Base-by-base conservation (phyloP, 2,329 filamentous ascomycete species). In the Apiospora marii region DNA sequence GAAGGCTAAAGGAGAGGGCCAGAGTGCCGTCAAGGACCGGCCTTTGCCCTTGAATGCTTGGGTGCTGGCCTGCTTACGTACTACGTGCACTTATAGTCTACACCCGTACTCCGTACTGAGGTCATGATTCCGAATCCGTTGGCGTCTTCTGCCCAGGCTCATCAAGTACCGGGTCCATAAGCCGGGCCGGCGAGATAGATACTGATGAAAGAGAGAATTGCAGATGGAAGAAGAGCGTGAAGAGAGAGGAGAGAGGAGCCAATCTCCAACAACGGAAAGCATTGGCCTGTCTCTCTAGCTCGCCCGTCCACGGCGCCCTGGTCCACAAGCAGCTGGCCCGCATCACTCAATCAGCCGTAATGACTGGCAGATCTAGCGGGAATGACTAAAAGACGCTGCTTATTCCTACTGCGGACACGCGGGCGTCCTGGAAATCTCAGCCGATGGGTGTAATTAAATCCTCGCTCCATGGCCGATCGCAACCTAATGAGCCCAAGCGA, bases 311-410 rank as follows among this genome's bases (percentile, higher is more conserved):
- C 43, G 67, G 67, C 67, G 44, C 44, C 44, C 30, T 69, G 67
- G 44, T 48, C 67, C 67, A 69, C 44, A 49, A 49, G 43, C 43
- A 49, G 44, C 44, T 49, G 44, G 44, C 67, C 48, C 27, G 44
- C 67, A 69, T 34, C 67, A 49, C 27, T 49, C 67, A 69, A 49
- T 49, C 67, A 69, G 67, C 67, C 67, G 67, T 69, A 69, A 69
- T 69, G 67, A 69, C 67, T 46, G 67, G 67, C 67, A 69, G 67
- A 49, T 69, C 43, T 69, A 69, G 67, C 67, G 67, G 44, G 48
- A 61, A 61, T 37, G 53, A 61, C 27, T 61, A 61, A 37, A 61
- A 34, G 1, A 61, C 53, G 27, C 30, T 22, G 27, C 53, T 61
- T 61, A 61, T 61, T 37, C 53, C 30, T 61, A 61, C 58, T 64